Conservation (phyloP, 371 early-diverging fungal species). For the Phascolomyces articulosus region DNA sequence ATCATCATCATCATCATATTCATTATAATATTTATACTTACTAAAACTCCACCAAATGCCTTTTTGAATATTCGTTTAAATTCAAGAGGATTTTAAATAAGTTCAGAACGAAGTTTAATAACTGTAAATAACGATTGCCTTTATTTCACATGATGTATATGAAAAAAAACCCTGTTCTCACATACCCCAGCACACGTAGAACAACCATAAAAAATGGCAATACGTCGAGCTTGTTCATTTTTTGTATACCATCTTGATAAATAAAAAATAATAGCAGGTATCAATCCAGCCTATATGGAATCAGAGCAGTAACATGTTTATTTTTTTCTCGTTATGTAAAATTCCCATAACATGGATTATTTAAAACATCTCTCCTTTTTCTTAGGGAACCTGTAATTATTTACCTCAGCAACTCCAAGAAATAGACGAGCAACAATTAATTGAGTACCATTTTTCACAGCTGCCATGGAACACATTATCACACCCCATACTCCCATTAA, state of each 20-base stretch:
- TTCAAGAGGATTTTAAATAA: too few relatives aligned
- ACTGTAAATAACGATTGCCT: neutral
- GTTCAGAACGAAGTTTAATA: too few relatives aligned
- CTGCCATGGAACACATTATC: slow-evolving; percentile 51
- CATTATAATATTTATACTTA: too few relatives aligned
- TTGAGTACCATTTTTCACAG: slow-evolving; percentile 40
- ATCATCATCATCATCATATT: too few relatives aligned
- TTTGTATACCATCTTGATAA: slow-evolving; percentile 52
- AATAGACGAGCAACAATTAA: slow-evolving; percentile 67
- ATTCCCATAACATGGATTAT: too few relatives aligned
- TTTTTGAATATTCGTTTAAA: slow-evolving; percentile 10
- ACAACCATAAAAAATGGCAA: slow-evolving; percentile 68
- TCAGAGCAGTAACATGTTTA: neutral
- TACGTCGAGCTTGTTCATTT: slow-evolving; percentile 71
- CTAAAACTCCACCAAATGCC: slow-evolving; percentile 59
- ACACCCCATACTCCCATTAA: slow-evolving; percentile 54
- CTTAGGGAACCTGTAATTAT: too few relatives aligned
- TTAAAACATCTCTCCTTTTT: too few relatives aligned
- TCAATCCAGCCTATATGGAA: neutral
- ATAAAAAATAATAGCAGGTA: slow-evolving; percentile 45
- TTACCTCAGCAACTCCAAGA: slow-evolving; percentile 62
- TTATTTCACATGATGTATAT: neutral
- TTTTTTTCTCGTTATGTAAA: too few relatives aligned
- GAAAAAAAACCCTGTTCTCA: neutral
- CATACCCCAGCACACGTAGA: slow-evolving; percentile 70